Evolutionary conservation across 2,329 filamentous ascomycete genomes (phyloP).

Genomic region (Dactylellina haptotyla): DNA sequence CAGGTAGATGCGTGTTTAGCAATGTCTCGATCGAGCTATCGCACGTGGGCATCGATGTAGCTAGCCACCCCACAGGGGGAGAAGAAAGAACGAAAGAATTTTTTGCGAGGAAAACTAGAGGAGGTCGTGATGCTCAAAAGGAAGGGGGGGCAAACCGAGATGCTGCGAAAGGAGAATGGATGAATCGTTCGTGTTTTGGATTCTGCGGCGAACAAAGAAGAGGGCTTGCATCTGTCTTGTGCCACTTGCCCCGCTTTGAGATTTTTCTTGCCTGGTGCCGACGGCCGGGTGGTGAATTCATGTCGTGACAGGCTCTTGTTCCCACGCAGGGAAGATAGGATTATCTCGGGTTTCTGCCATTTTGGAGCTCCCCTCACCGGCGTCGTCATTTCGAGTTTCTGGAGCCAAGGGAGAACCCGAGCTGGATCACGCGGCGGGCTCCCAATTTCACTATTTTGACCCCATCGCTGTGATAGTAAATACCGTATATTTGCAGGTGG

Average conservation of each 20-base stretch:
- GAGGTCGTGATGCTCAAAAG: too few species aligned
- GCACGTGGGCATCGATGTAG: conserved; percentile 27
- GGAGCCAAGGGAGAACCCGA: too few species aligned
- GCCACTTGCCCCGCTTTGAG: background rate
- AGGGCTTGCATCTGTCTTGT: background rate
- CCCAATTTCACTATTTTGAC: conserved; percentile 3
- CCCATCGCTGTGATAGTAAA: too few species aligned
- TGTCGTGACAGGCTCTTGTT: conserved; percentile 5
- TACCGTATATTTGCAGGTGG: background rate
- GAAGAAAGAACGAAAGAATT: too few species aligned
- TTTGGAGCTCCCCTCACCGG: conserved; percentile 50
- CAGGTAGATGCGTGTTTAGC: background rate
- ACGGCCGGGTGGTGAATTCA: background rate
- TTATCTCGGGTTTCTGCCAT: conserved; percentile 34
- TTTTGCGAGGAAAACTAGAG: too few species aligned
- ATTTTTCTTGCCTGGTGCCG: too few species aligned
- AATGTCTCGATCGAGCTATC: conserved; percentile 27
- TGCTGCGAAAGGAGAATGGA: too few species aligned
- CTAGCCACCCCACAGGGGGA: conserved; percentile 36
- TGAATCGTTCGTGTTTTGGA: background rate
- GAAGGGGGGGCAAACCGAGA: too few species aligned
- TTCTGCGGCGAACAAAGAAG: background rate
- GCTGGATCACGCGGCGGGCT: conserved; percentile 43
- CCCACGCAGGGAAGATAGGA: too few species aligned
- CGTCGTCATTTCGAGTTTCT: too few species aligned